These are phyloP conservation scores for Euphorbia pulcherrima DNA, from an alignment of 345 rosid species.

Conservation along the genomic window DNA sequence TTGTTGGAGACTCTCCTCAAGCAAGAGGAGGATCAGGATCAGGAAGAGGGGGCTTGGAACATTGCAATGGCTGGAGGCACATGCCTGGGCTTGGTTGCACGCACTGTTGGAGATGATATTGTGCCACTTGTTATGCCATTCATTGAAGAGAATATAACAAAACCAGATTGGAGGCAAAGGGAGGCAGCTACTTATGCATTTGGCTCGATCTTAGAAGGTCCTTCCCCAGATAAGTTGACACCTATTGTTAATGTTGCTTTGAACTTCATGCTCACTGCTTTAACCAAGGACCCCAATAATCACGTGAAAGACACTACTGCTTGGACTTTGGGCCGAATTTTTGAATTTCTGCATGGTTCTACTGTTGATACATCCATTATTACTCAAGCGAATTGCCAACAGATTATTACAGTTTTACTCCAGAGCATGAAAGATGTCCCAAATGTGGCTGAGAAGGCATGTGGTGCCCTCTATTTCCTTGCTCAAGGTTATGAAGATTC, in stretches of 20 bases:
- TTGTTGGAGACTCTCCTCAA: slow-evolving; percentile 40
- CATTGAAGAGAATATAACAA: slow-evolving; percentile 42
- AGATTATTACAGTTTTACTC: slow-evolving; percentile 62
- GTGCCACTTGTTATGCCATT: slow-evolving; percentile 49
- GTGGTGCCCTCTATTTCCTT: slow-evolving; percentile 66
- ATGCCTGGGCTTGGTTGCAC: slow-evolving; percentile 49
- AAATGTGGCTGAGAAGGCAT: slow-evolving; percentile 70
- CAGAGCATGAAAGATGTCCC: slow-evolving; percentile 72
- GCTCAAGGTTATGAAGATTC: slow-evolving; percentile 69
- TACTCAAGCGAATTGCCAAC: slow-evolving; percentile 68
- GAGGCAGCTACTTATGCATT: slow-evolving; percentile 51
- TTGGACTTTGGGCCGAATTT: slow-evolving; percentile 74
- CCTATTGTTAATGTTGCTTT: slow-evolving; percentile 40
- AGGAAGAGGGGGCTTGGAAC: slow-evolving; percentile 49
- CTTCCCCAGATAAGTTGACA: slow-evolving; percentile 41
- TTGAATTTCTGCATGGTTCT: slow-evolving; percentile 73
- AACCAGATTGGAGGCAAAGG: slow-evolving; percentile 48
- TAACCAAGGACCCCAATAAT: slow-evolving; percentile 42
- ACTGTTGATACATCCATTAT: slow-evolving; percentile 55
- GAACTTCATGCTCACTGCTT: slow-evolving; percentile 59
- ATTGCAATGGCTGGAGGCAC: slow-evolving; percentile 52
- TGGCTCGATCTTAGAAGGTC: slow-evolving; percentile 49
- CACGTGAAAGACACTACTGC: slow-evolving; percentile 55
- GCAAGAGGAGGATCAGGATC: slow-evolving; percentile 53
- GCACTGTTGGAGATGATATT: slow-evolving; percentile 43